Evolutionary conservation across 208 protist genomes (phyloP).

Genomic region (Sergeia podlipaevii): DNA sequence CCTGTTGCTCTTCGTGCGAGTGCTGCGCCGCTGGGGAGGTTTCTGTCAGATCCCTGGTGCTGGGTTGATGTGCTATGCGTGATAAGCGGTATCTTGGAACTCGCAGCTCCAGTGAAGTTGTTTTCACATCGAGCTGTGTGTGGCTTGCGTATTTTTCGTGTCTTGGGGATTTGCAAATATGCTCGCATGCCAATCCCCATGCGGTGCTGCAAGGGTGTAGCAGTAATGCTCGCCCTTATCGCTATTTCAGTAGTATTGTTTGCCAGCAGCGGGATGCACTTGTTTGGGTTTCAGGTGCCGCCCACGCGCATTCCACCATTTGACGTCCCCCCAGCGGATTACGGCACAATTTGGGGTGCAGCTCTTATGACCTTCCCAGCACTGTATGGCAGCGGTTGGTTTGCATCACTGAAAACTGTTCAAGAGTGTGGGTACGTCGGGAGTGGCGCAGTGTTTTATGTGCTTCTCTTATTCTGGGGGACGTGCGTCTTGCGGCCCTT

Average conservation of each 20-base stretch:
- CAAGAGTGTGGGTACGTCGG: slow-evolving; percentile 14
- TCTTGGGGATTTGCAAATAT: slow-evolving; percentile 27
- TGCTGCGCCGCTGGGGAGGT: slow-evolving; percentile 15
- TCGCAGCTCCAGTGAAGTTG: slow-evolving; percentile 20
- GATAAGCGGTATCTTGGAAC: slow-evolving; percentile 33
- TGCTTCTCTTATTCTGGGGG: slow-evolving; percentile 25
- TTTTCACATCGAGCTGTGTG: slow-evolving; percentile 9
- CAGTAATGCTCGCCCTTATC: too few species aligned
- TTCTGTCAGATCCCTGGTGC: slow-evolving; percentile 29
- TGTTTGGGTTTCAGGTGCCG: too few species aligned
- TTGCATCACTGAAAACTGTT: slow-evolving; percentile 17
- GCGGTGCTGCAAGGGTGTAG: too few species aligned
- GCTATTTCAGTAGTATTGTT: too few species aligned
- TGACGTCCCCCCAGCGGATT: too few species aligned
- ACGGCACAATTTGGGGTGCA: slow-evolving; percentile 45
- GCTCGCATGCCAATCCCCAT: too few species aligned
- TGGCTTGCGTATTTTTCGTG: slow-evolving; percentile 29
- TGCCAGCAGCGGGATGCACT: too few species aligned
- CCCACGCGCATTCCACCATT: too few species aligned
- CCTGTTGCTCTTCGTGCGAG: slow-evolving; percentile 30
- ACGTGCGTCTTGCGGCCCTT: not conserved
- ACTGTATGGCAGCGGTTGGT: slow-evolving; percentile 49
- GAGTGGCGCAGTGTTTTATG: slow-evolving; percentile 40
- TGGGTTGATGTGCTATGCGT: slow-evolving; percentile 33
- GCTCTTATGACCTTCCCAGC: slow-evolving; percentile 38